These are phyloP conservation scores for Xeromyces bisporus DNA, from an alignment of 495 filamentous ascomycete genomes.

Conservation along the genomic window DNA sequence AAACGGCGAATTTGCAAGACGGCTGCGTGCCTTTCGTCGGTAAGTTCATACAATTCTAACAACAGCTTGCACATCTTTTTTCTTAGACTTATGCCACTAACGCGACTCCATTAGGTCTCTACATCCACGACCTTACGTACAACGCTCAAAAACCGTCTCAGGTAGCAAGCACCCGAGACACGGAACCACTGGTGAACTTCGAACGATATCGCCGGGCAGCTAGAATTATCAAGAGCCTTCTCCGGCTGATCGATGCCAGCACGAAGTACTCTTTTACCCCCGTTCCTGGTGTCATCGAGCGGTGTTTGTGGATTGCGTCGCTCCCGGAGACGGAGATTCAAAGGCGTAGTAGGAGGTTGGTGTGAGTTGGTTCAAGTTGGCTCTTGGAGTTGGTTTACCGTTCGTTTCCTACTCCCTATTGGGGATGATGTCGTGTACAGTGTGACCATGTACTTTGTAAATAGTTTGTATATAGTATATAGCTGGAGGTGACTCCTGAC, in stretches of 20 bases:
- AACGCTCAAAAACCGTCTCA: constrained; percentile 77
- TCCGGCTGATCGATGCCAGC: constrained; percentile 83
- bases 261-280: constrained; percentile 72
- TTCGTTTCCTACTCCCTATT: no score
- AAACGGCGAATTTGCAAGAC: constrained; percentile 52
- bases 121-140: constrained; percentile 92
- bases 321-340: constrained; percentile 73
- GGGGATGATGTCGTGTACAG: no score
- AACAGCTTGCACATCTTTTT: no score
- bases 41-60: no score
- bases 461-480: no score
- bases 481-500: no score
- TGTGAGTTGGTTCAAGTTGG: no score
- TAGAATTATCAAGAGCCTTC: constrained; percentile 79
- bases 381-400: no score
- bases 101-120: constrained; percentile 57
- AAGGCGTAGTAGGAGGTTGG: constrained; percentile 36
- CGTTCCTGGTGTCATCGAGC: constrained; percentile 71
- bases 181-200: constrained; percentile 78
- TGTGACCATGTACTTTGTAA: no score
- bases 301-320: constrained; percentile 89
- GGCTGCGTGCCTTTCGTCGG: constrained; percentile 97
- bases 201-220: constrained; percentile 84
- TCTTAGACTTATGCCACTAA: no score
- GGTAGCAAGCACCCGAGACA: constrained; percentile 37